Evolutionary conservation across 257 asterid genomes (phyloP), one percentile per base, ranked within the genome.

Genomic region (Jasminum sambac): DNA sequence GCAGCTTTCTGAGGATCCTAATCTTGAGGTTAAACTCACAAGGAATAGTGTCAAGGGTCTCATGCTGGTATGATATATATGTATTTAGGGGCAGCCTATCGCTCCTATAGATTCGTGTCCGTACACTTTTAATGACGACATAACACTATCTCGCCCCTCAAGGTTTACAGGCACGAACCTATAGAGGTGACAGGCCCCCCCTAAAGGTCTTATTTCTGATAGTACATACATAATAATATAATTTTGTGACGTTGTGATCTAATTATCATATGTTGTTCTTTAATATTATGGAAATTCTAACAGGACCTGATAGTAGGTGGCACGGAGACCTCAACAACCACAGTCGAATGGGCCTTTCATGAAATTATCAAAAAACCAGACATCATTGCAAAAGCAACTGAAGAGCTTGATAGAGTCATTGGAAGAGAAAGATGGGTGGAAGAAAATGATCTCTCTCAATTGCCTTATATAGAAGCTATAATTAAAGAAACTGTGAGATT

Each of bases 401-500:
- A 66, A 59, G 86, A 82, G 57, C 66, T 82, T 0, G 69, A 78
- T 19, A 73, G 65, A 8, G 79, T 73, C 1, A 76, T 82, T 9
- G 83, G 83, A 46, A 75, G 70, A 46, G 74, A 68, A 16, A 72
- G 79, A 66, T 81, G 86, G 86, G 79, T 78, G 0, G 86, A 81
- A 50, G 86, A 78, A 68, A 38, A 55, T 0, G 86, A 81, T 63
- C 60, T 64, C 52, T 75, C 77, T 10, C 61, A 69, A 36, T 40
- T 81, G 41, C 83, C 81, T 41, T 81, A 81, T 46, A 36, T 78
- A 12, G 81, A 82, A 1, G 72, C 83, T 65, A 62, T 82, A 25
- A 76, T 82, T 77, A 76, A 60, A 70, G 86, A 82, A 36, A n/a
- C 83, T 2, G 11, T 75, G 21, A 72, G 86, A 61, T 38, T 82